Base-by-base conservation (phyloP, 768 basidiomycete species). In the Calocera viscosa region DNA sequence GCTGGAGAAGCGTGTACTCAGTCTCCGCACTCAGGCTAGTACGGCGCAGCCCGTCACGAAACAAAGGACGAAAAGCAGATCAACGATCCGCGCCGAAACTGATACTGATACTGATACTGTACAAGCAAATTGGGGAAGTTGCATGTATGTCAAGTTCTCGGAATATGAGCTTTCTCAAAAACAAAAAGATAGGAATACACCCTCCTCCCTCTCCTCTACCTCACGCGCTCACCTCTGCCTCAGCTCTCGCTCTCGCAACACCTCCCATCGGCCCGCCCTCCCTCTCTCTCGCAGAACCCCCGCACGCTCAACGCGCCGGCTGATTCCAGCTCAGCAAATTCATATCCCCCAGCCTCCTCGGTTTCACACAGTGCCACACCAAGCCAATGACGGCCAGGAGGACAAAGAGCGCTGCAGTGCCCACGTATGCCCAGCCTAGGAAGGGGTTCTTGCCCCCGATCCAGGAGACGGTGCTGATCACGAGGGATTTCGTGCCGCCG, bases 401-500 rank as follows among this genome's bases (percentile, higher is more conserved):
- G 19, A 97, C 86, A 74, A 96, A 97, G 17, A 97, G 81, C 19
- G 82, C 84, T 1, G 94, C 86, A 0, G 93, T 85, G 17, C 88
- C 94, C 49, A 99, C 88, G 73, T 99, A 99, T 1, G 94, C 91
- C 93, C 94, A 98, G 8, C 96, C 96, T 22, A 99, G 82, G 86
- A 99, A 99, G 0, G 94, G 87, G 72, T 99, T 97, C 79, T 95
- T 94, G 41, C 96, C 96, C 12, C 96, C 96, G 74, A 96, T 92
- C 94, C 95, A 98, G 1, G 94, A 92, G 16, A 96, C 93, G 1
- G 95, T 98, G 49, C 94, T 94, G 69, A 99, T 90, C 34, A 99
- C 94, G 68, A 99, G 82, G 0, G 94, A 94, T 77, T 99, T 99
- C 11, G 95, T 97, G 47, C 96, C 96, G 65, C 86, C 86, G 80